Base-by-base conservation (phyloP, 2,329 filamentous ascomycete species). In the Verticillium longisporum region DNA sequence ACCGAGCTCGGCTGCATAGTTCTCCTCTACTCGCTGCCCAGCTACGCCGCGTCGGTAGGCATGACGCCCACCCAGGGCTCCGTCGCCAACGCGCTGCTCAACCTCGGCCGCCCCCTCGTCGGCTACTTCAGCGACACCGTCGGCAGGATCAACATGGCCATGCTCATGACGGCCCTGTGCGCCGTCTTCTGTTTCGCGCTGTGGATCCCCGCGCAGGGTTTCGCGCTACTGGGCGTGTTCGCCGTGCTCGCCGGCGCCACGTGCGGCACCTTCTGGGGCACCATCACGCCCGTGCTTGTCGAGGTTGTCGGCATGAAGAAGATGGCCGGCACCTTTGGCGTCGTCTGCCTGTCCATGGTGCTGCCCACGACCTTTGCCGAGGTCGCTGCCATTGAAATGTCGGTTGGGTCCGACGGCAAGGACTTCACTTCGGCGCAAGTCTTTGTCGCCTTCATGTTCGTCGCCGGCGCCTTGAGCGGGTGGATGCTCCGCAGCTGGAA, bases 1-100 rank as follows among this genome's bases (percentile, higher is more conserved):
- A 85, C 79, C 58, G 85, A 88, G 79, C 74, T 90, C 6, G 87
- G 84, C 6, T 89, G 89, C 65, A 82, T 88, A 21, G 82, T 86
- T 0, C 71, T 89, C 1, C 75, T 89, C 2, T 90, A 88, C 72
- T 85, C 81, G 2, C 71, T 90, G 9, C 83, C 87, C 1, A 85
- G 83, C 62, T 89, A 87, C 67, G 84, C 85, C 1, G 74, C 79
- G 6, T 79, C 79, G 0, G 79, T 88, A 38, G 86, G 86, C 0
- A 77, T 89, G 4, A 77, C 77, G 0, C 73, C 83, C 1, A 74
- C 80, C n/a, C 85, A 89, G 68, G 86, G 83, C 0, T 81, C 82
- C 14, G 76, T 86, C 45, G 78, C 88, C n/a, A 81, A 81, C 4
- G 87, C 87, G 0, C 67, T 89, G 10, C 73, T 89, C 58, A 89